Evolutionary conservation across 257 asterid genomes (phyloP), one percentile per base, ranked within the genome.

Genomic region (Solanum chiquidenum): DNA sequence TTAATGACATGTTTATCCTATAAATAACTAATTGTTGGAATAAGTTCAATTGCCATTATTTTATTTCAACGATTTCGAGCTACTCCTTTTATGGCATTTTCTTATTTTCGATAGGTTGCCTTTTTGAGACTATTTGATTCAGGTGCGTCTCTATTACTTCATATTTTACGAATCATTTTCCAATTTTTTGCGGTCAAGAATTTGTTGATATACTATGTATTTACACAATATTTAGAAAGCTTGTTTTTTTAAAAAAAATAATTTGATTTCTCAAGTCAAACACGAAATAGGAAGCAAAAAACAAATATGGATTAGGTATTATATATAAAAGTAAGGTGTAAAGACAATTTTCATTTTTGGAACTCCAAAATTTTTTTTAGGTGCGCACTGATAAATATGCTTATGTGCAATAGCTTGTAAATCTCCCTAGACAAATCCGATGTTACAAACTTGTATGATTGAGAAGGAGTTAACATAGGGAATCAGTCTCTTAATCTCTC

Each of bases 381-480:
- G 6, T 23, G 29, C 12, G 12, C 6, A 23, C 3, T 60, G 6
- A 9, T 60, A 60, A 60, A 60, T 0, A 1, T 23, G 0, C 3
- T 23, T 9, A 4, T 8, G 3, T 60, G 13, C 1, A 60, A 60
- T 23, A 60, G 12, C 29, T 60, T 25, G 16, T 2, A 66, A 64
- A 64, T 1, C 3, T 25, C 7, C 12, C 4, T 64, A 64, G 2
- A 5, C 12, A 66, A 11, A 11, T 5, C 0, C 9, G 3, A 25
- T 66, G 0, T 5, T 8, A 66, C 1, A 0, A 11, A 12, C 4
- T 68, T 6, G 1, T 52, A 52, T 5, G 60, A 12, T 3, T 27
- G 5, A 68, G 20, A 25, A 64, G 0, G 12, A 62, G 2, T 62
- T 62, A 0, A 4, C 27, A 62, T 4, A 23, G 27, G 1, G 0